Evolutionary conservation across 768 basidiomycete species (phyloP).

Genomic region (Leccinum variicolor): DNA sequence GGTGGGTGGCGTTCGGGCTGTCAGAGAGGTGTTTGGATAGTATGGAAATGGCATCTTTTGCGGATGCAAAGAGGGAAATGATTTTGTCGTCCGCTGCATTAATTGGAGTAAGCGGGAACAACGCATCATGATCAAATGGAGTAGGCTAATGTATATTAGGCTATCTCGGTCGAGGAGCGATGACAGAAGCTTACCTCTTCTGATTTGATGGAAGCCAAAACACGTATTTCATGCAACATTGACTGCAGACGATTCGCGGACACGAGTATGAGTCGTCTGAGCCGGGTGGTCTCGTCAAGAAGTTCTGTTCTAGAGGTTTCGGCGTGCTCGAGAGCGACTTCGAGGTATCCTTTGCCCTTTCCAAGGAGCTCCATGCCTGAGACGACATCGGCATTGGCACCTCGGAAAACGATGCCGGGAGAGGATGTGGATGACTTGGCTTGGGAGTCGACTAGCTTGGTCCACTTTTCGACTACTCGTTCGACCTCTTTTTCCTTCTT

Average conservation of each 20-base stretch:
- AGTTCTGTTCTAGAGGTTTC: conserved; percentile 63
- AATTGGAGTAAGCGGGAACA: conserved; percentile 55
- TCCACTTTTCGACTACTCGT: conserved; percentile 70
- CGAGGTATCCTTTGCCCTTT: conserved; percentile 54
- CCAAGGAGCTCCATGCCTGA: conserved; percentile 44
- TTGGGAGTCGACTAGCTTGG: conserved; percentile 67
- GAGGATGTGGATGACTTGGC: conserved; percentile 47
- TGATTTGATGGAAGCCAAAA: conserved; percentile 35
- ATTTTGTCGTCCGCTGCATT: conserved; percentile 49
- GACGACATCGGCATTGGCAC: conserved; percentile 48
- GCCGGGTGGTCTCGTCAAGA: conserved; percentile 57
- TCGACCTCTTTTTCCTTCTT: conserved; percentile 81
- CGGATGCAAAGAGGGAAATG: conserved; percentile 38
- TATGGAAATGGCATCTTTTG: conserved; percentile 37
- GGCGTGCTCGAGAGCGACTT: conserved; percentile 69
- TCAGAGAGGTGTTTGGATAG: conserved; percentile 27
- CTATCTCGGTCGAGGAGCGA: background rate
- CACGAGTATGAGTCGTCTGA: conserved; percentile 58
- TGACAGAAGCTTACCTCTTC: conserved; percentile 44
- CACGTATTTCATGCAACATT: conserved; percentile 46
- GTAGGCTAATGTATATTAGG: conserved; percentile 36
- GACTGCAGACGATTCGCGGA: conserved; percentile 65
- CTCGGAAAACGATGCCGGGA: conserved; percentile 49
- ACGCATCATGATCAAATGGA: conserved; percentile 41
- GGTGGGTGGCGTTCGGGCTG: conserved; percentile 6